Conservation (phyloP, 2,329 filamentous ascomycete genomes). For the Cadophora sp. region DNA sequence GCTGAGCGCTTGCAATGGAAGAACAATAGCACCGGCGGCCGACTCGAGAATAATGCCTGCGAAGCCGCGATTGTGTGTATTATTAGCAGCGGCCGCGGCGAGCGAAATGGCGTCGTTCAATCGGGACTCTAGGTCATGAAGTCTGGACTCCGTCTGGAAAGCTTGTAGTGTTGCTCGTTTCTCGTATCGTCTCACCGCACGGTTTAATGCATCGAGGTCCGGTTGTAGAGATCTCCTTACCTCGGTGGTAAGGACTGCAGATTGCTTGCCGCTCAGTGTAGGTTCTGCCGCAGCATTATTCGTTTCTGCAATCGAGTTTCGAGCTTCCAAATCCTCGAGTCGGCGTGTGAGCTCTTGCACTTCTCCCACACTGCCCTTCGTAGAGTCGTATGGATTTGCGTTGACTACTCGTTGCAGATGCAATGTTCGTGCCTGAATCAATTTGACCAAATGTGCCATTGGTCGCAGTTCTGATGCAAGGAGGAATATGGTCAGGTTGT, state of each 20-base stretch:
- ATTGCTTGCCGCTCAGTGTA: constrained; percentile 48
- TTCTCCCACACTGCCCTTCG: constrained; percentile 43
- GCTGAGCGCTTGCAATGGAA: constrained; percentile 40
- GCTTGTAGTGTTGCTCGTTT: constrained; percentile 81
- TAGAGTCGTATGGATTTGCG: constrained; percentile 53
- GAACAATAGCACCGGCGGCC: constrained; percentile 37
- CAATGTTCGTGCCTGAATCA: constrained; percentile 80
- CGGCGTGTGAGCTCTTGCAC: constrained; percentile 67
- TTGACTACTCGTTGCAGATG: constrained; percentile 79
- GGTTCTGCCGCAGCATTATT: constrained; percentile 42
- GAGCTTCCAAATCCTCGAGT: constrained; percentile 72
- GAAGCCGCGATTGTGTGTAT: constrained; percentile 34
- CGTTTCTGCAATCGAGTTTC: constrained; percentile 50
- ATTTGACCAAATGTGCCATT: constrained; percentile 78
- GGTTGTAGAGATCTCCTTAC: constrained; percentile 73
- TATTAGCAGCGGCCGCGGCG: constrained; percentile 73
- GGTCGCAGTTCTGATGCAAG: constrained; percentile 87
- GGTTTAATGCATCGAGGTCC: constrained; percentile 86
- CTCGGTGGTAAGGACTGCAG: constrained; percentile 55
- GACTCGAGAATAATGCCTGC: constrained; percentile 39
- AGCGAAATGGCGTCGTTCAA: constrained; percentile 80
- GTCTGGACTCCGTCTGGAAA: constrained; percentile 76
- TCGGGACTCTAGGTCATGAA: constrained; percentile 73
- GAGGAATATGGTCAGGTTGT: constrained; percentile 90
- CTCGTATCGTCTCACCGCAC: constrained; percentile 89